Evolutionary conservation across 345 rosid species (phyloP).

Genomic region (Toxicodendron radicans): DNA sequence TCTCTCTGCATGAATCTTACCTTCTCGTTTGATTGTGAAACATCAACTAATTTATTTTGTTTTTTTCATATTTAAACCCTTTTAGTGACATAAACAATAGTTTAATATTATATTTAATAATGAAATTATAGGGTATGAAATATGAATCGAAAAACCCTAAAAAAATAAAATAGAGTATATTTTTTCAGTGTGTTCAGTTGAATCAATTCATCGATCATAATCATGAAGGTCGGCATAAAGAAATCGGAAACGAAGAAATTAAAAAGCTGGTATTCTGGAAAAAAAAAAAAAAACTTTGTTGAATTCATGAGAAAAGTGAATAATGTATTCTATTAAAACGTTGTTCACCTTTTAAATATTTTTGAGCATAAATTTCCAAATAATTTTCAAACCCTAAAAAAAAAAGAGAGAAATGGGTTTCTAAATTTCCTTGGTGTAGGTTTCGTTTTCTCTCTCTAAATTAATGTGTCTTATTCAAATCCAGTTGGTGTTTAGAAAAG

Average conservation of each 20-base stretch:
- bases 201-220: neutral
- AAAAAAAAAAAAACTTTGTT: neutral
- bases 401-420: neutral
- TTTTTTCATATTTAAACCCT: neutral
- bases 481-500: neutral
- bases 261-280: neutral
- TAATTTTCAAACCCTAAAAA: neutral
- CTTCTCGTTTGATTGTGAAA: constrained; percentile 32
- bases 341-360: neutral
- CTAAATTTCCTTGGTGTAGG: neutral
- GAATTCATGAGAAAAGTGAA: neutral
- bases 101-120: too few relatives aligned
- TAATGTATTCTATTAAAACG: neutral
- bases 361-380: neutral
- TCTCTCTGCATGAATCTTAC: neutral
- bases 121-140: too few relatives aligned
- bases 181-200: too few relatives aligned
- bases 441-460: too few relatives aligned
- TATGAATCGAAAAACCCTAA: too few relatives aligned
- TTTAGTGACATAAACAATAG: too few relatives aligned
- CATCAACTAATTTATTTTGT: constrained; percentile 35
- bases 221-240: neutral
- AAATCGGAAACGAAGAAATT: too few relatives aligned
- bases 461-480: neutral
- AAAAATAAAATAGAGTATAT: too few relatives aligned